Evolutionary conservation across 2,329 filamentous ascomycete genomes (phyloP).

Genomic region (Sporothrix brasiliensis): DNA sequence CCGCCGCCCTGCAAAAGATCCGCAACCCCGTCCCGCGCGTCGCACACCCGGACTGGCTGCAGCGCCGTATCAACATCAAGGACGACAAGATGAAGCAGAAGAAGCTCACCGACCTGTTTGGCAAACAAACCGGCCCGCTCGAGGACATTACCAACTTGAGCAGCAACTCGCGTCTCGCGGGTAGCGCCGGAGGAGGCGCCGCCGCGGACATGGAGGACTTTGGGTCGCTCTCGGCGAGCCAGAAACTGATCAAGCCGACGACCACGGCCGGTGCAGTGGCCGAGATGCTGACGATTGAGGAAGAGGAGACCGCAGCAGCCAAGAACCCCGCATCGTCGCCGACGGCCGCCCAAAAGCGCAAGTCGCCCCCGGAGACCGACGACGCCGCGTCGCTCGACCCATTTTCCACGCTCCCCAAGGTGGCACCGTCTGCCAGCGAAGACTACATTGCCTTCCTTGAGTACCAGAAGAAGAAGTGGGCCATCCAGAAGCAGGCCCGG

Average conservation of each 20-base stretch:
- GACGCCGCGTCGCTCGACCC: constrained; percentile 65
- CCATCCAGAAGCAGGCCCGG: constrained; percentile 89
- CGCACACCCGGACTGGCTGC: constrained; percentile 93
- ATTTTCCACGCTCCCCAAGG: constrained; percentile 76
- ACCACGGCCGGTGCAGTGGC: constrained; percentile 57
- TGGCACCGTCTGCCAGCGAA: constrained; percentile 81
- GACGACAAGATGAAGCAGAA: constrained; percentile 98
- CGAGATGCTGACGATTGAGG: constrained; percentile 38
- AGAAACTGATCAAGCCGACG: constrained; percentile 67
- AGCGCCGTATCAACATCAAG: constrained; percentile 88
- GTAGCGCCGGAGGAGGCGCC: background rate
- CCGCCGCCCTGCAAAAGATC: constrained; percentile 91
- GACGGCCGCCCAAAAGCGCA: constrained; percentile 65
- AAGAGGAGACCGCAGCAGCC: background rate
- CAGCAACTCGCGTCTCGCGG: constrained; percentile 43
- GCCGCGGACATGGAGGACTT: constrained; percentile 78
- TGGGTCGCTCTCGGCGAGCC: constrained; percentile 48
- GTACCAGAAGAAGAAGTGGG: constrained; percentile 99
- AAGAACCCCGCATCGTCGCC: constrained; percentile 43
- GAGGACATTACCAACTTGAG: constrained; percentile 71
- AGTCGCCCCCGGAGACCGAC: constrained; percentile 66
- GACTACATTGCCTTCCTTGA: constrained; percentile 86
- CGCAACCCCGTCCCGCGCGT: constrained; percentile 93
- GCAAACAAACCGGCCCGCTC: constrained; percentile 56
- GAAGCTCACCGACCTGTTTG: constrained; percentile 94